Evolutionary conservation across 208 protist species (phyloP).

Genomic region (Leishmania tarentolae): DNA sequence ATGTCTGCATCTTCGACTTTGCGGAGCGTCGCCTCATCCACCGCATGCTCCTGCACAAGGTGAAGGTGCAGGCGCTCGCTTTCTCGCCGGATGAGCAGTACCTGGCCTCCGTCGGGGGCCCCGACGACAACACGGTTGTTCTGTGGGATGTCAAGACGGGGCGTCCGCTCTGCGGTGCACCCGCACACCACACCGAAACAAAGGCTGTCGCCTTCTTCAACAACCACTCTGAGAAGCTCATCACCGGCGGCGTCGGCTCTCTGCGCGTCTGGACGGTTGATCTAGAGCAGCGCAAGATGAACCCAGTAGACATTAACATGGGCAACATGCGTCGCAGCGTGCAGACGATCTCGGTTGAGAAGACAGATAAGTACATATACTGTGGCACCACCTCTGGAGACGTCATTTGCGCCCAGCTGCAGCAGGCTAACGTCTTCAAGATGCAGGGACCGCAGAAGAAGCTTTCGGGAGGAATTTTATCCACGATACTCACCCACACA

Average conservation of each 20-base stretch:
- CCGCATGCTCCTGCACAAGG: constrained; percentile 95
- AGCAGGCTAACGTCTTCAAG: constrained; percentile 87
- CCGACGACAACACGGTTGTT: constrained; percentile 95
- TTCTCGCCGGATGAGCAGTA: constrained; percentile 94
- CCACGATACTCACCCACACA: constrained; percentile 57
- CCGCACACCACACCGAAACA: constrained; percentile 79
- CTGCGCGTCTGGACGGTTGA: constrained; percentile 95
- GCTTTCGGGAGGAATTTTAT: constrained; percentile 84
- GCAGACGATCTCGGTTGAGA: constrained; percentile 80
- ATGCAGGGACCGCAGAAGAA: constrained; percentile 92
- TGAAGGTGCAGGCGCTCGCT: constrained; percentile 92
- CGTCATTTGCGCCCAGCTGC: constrained; percentile 87
- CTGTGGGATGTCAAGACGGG: constrained; percentile 94
- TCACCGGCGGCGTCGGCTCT: constrained; percentile 87
- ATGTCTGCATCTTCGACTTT: constrained; percentile 94
- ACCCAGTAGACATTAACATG: constrained; percentile 87
- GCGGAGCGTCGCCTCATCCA: constrained; percentile 84
- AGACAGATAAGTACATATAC: constrained; percentile 91
- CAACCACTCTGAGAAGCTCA: constrained; percentile 77
- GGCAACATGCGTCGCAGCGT: constrained; percentile 86
- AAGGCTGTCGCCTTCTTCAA: constrained; percentile 89
- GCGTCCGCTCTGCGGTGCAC: constrained; percentile 88
- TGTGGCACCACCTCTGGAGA: constrained; percentile 93
- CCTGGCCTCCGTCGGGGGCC: constrained; percentile 93
- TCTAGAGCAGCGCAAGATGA: constrained; percentile 88